Conservation (phyloP, 805 yeast species). For the Deakozyma indianensis region DNA sequence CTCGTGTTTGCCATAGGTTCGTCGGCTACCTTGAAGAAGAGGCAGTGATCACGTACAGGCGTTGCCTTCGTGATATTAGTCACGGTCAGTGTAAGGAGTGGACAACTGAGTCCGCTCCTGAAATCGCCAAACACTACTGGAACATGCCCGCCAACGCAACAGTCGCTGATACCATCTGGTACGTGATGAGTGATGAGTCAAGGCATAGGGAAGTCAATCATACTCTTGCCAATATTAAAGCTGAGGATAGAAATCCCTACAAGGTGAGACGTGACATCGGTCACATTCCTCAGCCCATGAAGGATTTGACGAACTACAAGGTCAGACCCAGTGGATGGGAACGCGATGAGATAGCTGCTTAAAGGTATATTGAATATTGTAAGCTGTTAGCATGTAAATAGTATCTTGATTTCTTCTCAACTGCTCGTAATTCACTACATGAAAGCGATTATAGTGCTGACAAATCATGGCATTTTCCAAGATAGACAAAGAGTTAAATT, state of each 20-base stretch:
- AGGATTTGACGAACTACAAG: slow-evolving; percentile 16
- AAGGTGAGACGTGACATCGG: slow-evolving; percentile 27
- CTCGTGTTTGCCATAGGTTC: slow-evolving; percentile 56
- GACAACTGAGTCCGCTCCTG: slow-evolving; percentile 20
- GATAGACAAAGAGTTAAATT: no score
- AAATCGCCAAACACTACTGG: slow-evolving; percentile 54
- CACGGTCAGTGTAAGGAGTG: slow-evolving; percentile 36
- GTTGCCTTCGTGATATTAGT: slow-evolving; percentile 41
- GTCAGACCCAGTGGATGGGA: slow-evolving; percentile 21
- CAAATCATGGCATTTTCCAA: no score
- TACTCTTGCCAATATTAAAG: slow-evolving; percentile 49
- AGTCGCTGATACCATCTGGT: slow-evolving; percentile 43
- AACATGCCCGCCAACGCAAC: slow-evolving; percentile 35
- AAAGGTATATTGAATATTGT: slow-evolving; percentile 1
- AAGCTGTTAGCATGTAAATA: no score
- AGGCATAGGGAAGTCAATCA: slow-evolving; percentile 72
- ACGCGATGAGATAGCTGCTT: slow-evolving; percentile 20
- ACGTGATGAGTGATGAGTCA: slow-evolving; percentile 64
- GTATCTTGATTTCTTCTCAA: no score
- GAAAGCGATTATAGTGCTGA: no score
- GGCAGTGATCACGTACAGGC: slow-evolving; percentile 55
- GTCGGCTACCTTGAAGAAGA: slow-evolving; percentile 72
- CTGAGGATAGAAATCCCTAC: slow-evolving; percentile 52
- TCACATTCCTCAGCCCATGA: slow-evolving; percentile 22
- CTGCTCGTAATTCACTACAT: no score